Percentiles rank a stretch among this genome's conserved stretches.
Conservation (phyloP, 2,329 filamentous ascomycete genomes). For the Fusarium musae region DNA sequence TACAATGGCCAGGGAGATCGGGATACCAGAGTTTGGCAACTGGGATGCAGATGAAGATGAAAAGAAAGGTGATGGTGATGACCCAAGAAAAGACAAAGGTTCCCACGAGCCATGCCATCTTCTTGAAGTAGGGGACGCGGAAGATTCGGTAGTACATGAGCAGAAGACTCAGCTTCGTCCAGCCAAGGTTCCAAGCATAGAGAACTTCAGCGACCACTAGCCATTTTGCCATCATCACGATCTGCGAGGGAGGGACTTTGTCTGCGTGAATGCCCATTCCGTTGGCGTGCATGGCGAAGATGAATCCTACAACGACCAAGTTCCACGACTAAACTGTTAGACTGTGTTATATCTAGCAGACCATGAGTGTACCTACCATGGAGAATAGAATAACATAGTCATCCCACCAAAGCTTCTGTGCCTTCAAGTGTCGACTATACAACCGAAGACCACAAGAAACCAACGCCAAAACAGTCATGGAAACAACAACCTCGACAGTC, state of each 20-base stretch:
- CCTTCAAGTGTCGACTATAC: constrained; percentile 54
- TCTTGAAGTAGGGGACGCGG: constrained; percentile 55
- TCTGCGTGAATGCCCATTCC: constrained; percentile 61
- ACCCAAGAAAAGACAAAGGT: constrained; percentile 59
- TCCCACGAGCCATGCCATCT: constrained; percentile 54
- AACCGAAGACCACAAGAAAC: constrained; percentile 54
- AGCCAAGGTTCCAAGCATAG: constrained; percentile 59
- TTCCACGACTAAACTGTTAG: constrained; percentile 52
- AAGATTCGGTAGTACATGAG: constrained; percentile 66
- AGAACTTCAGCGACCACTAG: constrained; percentile 60
- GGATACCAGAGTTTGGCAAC: constrained; percentile 62
- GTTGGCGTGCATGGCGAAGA: constrained; percentile 58
- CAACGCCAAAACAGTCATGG: constrained; percentile 55
- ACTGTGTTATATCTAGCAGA: not conserved
- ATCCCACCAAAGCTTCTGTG: constrained; percentile 61
- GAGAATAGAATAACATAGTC: constrained; percentile 62
- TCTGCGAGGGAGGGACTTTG: constrained; percentile 48
- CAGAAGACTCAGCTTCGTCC: constrained; percentile 62
- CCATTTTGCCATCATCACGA: constrained; percentile 59
- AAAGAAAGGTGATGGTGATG: constrained; percentile 59
- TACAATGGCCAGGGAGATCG: constrained; percentile 57
- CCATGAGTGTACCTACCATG: constrained; percentile 49
- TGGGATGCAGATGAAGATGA: constrained; percentile 64
- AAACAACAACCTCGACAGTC: constrained; percentile 53
- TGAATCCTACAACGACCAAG: constrained; percentile 57